Evolutionary conservation across 2,329 filamentous ascomycete genomes (phyloP), one percentile per base, ranked within the genome.

Genomic region (Pestalotiopsis sp.): DNA sequence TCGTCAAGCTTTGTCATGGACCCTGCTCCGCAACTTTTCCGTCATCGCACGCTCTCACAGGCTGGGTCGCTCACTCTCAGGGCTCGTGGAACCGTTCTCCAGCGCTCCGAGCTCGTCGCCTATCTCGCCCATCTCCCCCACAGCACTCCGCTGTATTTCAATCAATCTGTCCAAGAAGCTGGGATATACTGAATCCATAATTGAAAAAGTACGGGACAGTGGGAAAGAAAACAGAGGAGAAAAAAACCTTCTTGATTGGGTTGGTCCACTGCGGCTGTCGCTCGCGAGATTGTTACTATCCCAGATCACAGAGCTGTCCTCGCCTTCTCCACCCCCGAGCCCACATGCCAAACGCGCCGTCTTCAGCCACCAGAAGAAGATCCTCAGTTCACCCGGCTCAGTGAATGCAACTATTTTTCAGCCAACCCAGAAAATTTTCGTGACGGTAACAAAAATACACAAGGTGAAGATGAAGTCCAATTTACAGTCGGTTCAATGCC

Each of bases 341-440:
- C 64, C 55, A 66, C 55, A 59, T 36, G 64, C 64, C 52, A 66
- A 60, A 66, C 64, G 55, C 64, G 55, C 61, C 64, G 55, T 17
- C 39, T 39, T 55, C 58, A 66, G 64, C 52, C 64, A 59, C 52
- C 31, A 27, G 45, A 38, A 36, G 64, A 66, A 59, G 64, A 66
- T 66, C 64, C 64, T 66, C 64, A 66, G 17, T 60, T 31, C 13
- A 11, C 17, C 23, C 25, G 41, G 23, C 52, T 20, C 31, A 36
- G 7, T 41, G 13, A 17, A 52, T 52, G 31, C 31, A 36, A 59
- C 14, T 36, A 36, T 59, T 27, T 59, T n/a, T 23, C 60, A 38
- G 36, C 31, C 14, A 63, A 63, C 13, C 60, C 36, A 36, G 27
- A 20, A 52, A 52, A 52, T n/a, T 52, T 52, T 52, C 20, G 17